phyloP scores from a whole-genome alignment of 495 filamentous ascomycete species.

The Aspergillus nidulans region DNA sequence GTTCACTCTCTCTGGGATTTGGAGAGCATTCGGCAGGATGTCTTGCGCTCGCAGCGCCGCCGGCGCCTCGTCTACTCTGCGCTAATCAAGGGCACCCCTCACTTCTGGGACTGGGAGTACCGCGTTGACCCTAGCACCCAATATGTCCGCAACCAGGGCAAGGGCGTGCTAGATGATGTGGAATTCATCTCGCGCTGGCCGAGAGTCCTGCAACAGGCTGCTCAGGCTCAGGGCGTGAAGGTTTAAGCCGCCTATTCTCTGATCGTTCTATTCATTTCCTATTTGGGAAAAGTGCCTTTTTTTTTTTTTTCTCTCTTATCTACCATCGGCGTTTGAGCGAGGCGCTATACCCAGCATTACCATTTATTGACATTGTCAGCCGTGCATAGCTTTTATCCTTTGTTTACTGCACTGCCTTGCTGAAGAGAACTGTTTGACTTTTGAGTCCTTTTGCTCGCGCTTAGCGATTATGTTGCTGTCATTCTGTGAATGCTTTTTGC shows the following conservation, averaged over 20 bases:
- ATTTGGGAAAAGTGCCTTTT: not conserved
- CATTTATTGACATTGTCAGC: not conserved
- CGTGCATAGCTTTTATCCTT: not conserved
- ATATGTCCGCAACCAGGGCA: slow-evolving; percentile 52
- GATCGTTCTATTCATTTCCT: not conserved
- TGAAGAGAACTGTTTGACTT: too few species aligned
- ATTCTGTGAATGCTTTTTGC: not conserved
- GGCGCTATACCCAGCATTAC: slow-evolving; percentile 36
- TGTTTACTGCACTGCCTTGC: not conserved
- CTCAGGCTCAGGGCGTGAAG: slow-evolving; percentile 23
- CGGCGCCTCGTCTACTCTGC: slow-evolving; percentile 70
- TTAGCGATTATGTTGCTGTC: not conserved
- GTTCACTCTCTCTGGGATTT: slow-evolving; percentile 69
- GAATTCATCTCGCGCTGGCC: slow-evolving; percentile 47
- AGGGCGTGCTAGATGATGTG: slow-evolving; percentile 42
- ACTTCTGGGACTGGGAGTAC: slow-evolving; percentile 76
- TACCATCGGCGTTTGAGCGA: slow-evolving; percentile 24
- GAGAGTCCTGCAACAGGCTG: slow-evolving; percentile 37
- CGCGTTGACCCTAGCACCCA: slow-evolving; percentile 66
- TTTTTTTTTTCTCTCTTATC: not conserved
- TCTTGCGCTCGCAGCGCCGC: slow-evolving; percentile 66
- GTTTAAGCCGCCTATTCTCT: not conserved
- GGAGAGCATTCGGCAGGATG: slow-evolving; percentile 61
- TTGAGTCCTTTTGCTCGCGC: not conserved
- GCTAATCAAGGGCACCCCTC: slow-evolving; percentile 62